Conservation (phyloP, 441 rosid genomes). For the Populus hybrid region DNA sequence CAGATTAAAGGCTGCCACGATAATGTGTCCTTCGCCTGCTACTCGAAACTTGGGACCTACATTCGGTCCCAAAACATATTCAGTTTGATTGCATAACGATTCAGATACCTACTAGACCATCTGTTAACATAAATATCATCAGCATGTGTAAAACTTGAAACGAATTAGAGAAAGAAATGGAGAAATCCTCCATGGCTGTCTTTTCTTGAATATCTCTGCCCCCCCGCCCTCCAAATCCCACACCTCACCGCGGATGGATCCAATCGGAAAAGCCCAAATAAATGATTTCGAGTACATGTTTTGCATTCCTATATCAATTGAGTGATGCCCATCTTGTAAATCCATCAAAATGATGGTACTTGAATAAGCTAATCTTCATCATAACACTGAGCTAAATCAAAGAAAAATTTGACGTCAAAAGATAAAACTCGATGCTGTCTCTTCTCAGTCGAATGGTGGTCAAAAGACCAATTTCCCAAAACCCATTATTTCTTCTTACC, state of each 20-base stretch:
- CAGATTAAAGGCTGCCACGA: neutral
- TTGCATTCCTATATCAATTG: too few species aligned
- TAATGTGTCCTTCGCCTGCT: neutral
- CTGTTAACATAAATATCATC: neutral
- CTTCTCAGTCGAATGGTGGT: too few species aligned
- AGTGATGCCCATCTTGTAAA: too few species aligned
- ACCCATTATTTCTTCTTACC: too few species aligned
- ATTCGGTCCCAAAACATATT: neutral
- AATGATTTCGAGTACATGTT: too few species aligned
- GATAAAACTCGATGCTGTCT: too few species aligned
- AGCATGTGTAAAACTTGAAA: neutral
- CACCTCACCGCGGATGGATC: neutral
- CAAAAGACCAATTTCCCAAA: too few species aligned
- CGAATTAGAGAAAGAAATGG: neutral
- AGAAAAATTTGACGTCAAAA: too few species aligned
- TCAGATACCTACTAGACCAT: neutral
- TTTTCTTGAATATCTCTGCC: too few species aligned
- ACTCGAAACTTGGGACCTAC: neutral
- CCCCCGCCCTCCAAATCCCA: neutral
- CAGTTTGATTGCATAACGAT: neutral
- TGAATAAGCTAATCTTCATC: too few species aligned
- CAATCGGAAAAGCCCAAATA: neutral
- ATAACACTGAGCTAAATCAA: too few species aligned
- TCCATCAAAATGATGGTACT: too few species aligned
- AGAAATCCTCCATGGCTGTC: neutral